Conservation (phyloP, 2,329 filamentous ascomycete species). For the Passalora sequoiae region DNA sequence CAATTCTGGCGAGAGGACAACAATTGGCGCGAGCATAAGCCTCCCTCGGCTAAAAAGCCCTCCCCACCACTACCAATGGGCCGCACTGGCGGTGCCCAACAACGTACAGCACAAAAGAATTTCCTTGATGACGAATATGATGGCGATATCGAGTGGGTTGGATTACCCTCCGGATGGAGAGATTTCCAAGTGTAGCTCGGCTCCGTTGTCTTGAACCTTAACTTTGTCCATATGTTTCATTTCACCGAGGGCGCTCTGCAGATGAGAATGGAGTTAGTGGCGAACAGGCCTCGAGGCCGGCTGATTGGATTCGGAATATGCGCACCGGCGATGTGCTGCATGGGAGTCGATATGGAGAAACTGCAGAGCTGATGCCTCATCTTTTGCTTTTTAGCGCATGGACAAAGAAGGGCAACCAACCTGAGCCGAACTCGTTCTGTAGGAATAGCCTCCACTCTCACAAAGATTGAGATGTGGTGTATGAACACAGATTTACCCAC, state of each 20-base stretch:
- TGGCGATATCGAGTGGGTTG: constrained; percentile 88
- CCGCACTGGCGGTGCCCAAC: constrained; percentile 14
- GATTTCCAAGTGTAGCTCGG: constrained; percentile 18
- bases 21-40: constrained; percentile 47
- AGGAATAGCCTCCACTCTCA: constrained; percentile 6
- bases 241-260: constrained; percentile 15
- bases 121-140: constrained; percentile 43
- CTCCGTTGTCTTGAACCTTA: not conserved
- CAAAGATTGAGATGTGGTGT: constrained; percentile 1
- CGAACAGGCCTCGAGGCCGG: not conserved
- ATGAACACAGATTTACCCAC: constrained; percentile 13
- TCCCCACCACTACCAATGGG: constrained; percentile 16
- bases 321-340: constrained; percentile 12
- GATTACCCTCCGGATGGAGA: constrained; percentile 62
- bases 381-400: constrained; percentile 12
- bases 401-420: constrained; percentile 14
- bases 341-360: constrained; percentile 14
- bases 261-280: constrained; percentile 9
- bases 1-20: constrained; percentile 42
- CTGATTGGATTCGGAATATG: constrained; percentile 1
- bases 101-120: constrained; percentile 29
- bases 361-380: constrained; percentile 21
- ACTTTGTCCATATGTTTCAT: constrained; percentile 19
- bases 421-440: constrained; percentile 13
- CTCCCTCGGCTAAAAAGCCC: constrained; percentile 15